These are phyloP conservation scores for Metschnikowia borealis DNA, from an alignment of 805 yeast species.

Conservation along the genomic window DNA sequence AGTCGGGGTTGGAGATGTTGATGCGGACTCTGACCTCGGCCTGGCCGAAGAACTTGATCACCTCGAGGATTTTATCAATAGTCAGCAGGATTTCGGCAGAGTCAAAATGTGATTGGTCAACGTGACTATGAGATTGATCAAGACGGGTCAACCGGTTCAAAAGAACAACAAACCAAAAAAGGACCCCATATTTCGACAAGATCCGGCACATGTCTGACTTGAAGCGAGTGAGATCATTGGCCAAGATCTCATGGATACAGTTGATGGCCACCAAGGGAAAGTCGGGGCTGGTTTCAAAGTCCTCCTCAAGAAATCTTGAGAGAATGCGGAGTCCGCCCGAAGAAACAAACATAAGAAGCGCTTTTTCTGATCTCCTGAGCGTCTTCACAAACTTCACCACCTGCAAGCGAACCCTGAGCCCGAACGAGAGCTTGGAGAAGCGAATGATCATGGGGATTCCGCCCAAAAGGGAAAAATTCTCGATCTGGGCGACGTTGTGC, in stretches of 20 bases:
- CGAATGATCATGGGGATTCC: constrained; percentile 41
- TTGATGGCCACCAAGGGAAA: constrained; percentile 37
- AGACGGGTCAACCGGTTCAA: constrained; percentile 29
- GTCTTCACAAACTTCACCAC: constrained; percentile 34
- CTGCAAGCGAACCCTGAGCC: constrained; percentile 30
- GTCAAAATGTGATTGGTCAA: not conserved
- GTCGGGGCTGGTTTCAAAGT: constrained; percentile 35
- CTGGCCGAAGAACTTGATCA: constrained; percentile 41
- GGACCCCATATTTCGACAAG: constrained; percentile 38
- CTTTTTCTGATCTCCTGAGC: constrained; percentile 31
- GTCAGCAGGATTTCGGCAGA: constrained; percentile 6
- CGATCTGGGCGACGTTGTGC: constrained; percentile 28
- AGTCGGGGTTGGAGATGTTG: constrained; percentile 34
- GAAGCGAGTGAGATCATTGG: constrained; percentile 34
- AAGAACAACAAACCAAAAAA: constrained; percentile 41
- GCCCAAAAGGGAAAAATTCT: constrained; percentile 40
- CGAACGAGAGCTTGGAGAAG: constrained; percentile 30
- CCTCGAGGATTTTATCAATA: constrained; percentile 34
- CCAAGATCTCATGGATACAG: constrained; percentile 31
- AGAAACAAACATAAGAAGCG: constrained; percentile 40
- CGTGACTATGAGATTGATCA: not conserved
- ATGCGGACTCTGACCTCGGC: constrained; percentile 44
- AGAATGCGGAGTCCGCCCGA: constrained; percentile 45
- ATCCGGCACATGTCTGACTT: constrained; percentile 42
- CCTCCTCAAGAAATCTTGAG: constrained; percentile 45